phyloP scores from a whole-genome alignment of 169 alveolate genomes.

The Cryptosporidium tyzzeri region DNA sequence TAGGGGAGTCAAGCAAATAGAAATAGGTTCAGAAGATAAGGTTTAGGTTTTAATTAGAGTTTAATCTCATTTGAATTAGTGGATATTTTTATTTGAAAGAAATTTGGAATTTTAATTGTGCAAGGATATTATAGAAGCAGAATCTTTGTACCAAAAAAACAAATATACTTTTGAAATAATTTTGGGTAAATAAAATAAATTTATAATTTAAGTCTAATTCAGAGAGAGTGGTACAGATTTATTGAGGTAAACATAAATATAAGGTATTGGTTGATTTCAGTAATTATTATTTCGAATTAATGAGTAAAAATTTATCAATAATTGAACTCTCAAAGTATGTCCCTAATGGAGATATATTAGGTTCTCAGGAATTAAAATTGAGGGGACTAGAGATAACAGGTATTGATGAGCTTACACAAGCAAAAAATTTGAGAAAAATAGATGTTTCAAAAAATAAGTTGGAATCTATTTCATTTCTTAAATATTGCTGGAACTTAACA shows the following conservation, averaged over 20 bases:
- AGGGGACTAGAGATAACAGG: slow-evolving; percentile 5
- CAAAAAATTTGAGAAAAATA: slow-evolving; percentile 39
- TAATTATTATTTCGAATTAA: background rate
- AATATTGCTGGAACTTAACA: slow-evolving; percentile 63
- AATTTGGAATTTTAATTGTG: background rate
- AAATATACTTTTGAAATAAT: background rate
- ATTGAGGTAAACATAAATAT: no score
- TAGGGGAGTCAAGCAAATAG: background rate
- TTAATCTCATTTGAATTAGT: background rate
- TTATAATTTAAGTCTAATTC: no score
- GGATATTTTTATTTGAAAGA: background rate
- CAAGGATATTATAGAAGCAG: background rate
- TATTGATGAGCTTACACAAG: slow-evolving; percentile 59
- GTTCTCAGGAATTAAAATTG: slow-evolving; percentile 26
- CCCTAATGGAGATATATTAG: slow-evolving; percentile 51
- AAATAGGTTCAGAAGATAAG: background rate
- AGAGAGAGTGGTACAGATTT: background rate
- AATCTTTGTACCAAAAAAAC: background rate
- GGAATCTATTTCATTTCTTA: slow-evolving; percentile 15
- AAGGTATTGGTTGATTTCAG: background rate
- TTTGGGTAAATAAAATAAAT: background rate
- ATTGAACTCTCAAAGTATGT: slow-evolving; percentile 44
- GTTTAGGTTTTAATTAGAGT: background rate
- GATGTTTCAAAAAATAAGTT: slow-evolving; percentile 54
- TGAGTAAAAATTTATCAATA: background rate